Base-by-base conservation (phyloP, 345 rosid species). In the Carallia pectinifolia region DNA sequence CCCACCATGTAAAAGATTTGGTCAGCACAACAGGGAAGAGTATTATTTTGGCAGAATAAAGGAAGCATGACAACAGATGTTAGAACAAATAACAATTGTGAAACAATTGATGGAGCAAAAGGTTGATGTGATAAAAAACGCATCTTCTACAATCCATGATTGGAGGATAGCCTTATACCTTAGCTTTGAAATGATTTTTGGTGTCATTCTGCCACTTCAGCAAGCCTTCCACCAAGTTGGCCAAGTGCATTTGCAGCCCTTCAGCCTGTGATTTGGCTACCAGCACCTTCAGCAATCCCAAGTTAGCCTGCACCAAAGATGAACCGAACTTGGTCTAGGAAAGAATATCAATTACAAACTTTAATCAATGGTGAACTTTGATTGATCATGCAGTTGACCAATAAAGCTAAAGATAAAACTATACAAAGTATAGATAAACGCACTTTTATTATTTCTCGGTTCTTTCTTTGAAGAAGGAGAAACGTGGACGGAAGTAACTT, bases 261-360 rank as follows among this genome's bases (percentile, higher is more conserved):
- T 95, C 97, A 67, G 85, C 76, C 47, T 85, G 90, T 72, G 99
- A 95, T 83, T 92, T 95, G 74, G 96, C 92, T 68, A 95, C 97
- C 80, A 95, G 80, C 7, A 92, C 99, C 72, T 95, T 92, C 72
- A 95, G 62, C 40, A 95, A 81, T 68, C 99, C 99, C 75, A 95
- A 76, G 81, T 87, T 90, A 69, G 99, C 99, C 99, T 95, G 92
- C 82, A 89, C 39, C 23, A 61, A 58, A 62, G 33, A 65, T 39
- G n/a, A 72, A 18, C 62, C 8, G 8, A 18, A 54, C 48, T 72
- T 37, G 61, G 10, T 69, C 66, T 60, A 44, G 23, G 68, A 58
- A 30, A 56, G 29, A 10, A 56, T 10, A 56, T 10, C 31, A 56
- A 56, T 8, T 30, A 27, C 4, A 9, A 27, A 19, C 31, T 7